phyloP scores from a whole-genome alignment of 192 early-diverging fungal genomes.

The Dispira parvispora region DNA sequence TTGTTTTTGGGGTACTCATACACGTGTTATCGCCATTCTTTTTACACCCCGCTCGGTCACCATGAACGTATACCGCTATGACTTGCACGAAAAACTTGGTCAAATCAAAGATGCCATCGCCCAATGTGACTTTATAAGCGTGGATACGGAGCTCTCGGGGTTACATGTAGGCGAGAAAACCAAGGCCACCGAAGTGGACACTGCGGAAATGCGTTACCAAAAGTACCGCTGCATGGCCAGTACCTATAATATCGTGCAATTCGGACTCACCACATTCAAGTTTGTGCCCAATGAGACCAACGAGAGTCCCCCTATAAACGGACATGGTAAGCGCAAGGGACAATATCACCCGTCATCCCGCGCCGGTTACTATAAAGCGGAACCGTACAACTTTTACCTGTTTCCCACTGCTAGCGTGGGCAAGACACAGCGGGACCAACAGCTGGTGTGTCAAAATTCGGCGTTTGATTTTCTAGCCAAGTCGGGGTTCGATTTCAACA shows the following conservation, averaged over 20 bases:
- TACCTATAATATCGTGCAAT: slow-evolving; percentile 49
- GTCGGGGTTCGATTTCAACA: slow-evolving; percentile 83
- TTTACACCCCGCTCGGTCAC: background rate
- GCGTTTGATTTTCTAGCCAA: slow-evolving; percentile 56
- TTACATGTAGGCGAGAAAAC: background rate
- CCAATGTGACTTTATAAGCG: slow-evolving; percentile 50
- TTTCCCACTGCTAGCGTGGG: slow-evolving; percentile 35
- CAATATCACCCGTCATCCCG: background rate
- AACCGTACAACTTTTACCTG: slow-evolving; percentile 79
- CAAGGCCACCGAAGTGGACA: slow-evolving; percentile 21
- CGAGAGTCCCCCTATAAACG: background rate
- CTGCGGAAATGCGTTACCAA: slow-evolving; percentile 33
- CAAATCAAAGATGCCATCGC: slow-evolving; percentile 42
- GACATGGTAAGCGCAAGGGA: slow-evolving; percentile 21
- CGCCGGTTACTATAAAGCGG: slow-evolving; percentile 41
- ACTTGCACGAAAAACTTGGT: slow-evolving; percentile 43
- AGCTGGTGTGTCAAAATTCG: background rate
- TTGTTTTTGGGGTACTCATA: no score
- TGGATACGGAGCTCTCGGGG: slow-evolving; percentile 80
- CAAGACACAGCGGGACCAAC: slow-evolving; percentile 13
- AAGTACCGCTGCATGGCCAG: slow-evolving; percentile 32
- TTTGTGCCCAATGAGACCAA: no score
- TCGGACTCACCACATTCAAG: slow-evolving; percentile 67
- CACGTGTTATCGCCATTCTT: background rate
- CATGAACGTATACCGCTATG: slow-evolving; percentile 5